Conservation (phyloP, 495 filamentous ascomycete genomes). For the Durotheca rogersii region DNA sequence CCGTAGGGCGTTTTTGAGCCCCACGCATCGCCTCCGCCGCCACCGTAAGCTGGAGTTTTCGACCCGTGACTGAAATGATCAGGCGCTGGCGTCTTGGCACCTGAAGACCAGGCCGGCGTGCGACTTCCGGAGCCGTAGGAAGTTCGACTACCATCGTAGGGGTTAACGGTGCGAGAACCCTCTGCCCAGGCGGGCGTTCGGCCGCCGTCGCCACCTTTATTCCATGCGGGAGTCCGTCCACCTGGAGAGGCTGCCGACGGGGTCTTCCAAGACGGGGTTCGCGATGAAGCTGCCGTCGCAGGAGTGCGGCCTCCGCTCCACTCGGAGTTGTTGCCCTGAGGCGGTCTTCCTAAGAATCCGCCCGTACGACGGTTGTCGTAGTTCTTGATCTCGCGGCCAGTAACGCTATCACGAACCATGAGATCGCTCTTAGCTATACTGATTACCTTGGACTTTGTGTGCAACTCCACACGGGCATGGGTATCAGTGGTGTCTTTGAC, state of each 20-base stretch:
- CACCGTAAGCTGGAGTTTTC: constrained; percentile 66
- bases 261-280: constrained; percentile 67
- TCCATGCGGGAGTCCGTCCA: constrained; percentile 69
- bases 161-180: constrained; percentile 71
- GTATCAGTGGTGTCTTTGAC: constrained; percentile 88
- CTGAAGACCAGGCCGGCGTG: constrained; percentile 54
- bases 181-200: constrained; percentile 82
- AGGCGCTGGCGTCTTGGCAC: constrained; percentile 60
- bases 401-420: constrained; percentile 77
- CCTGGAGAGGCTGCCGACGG: constrained; percentile 42
- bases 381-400: constrained; percentile 69
- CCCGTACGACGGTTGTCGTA: constrained; percentile 60
- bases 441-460: constrained; percentile 86
- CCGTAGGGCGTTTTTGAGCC: constrained; percentile 75
- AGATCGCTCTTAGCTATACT: constrained; percentile 75
- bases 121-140: constrained; percentile 59
- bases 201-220: constrained; percentile 55
- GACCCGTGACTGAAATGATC: constrained; percentile 68
- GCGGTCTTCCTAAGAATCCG: constrained; percentile 35
- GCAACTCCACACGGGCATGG: constrained; percentile 84
- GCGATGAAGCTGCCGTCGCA: constrained; percentile 58
- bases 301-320: constrained; percentile 67
- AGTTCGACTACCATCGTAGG: constrained; percentile 78
- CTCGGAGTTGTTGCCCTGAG: constrained; percentile 51
- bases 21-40: constrained; percentile 62